phyloP scores from a whole-genome alignment of 441 rosid species.

The Manihot esculenta region DNA sequence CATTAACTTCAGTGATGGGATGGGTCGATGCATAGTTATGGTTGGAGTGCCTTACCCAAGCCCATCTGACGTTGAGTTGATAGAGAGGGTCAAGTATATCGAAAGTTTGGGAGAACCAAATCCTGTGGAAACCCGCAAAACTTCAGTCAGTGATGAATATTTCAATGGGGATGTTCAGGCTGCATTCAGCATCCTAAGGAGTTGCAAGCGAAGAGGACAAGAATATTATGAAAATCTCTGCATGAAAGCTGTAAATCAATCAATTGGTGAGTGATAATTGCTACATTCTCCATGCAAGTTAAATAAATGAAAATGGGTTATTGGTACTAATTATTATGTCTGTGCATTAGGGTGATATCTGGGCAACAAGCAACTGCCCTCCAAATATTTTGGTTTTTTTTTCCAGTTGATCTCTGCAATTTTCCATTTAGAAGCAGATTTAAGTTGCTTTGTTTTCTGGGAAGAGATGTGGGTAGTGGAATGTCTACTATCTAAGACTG shows the following conservation, averaged over 20 bases:
- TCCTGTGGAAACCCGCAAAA: constrained; percentile 29
- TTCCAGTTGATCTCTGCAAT: too few species aligned
- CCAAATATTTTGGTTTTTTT: not conserved
- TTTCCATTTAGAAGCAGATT: not conserved
- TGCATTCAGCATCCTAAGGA: constrained; percentile 69
- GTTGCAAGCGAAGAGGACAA: constrained; percentile 75
- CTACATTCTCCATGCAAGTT: not conserved
- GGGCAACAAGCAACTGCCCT: not conserved
- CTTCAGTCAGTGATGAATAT: constrained; percentile 42
- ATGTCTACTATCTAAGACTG: not conserved
- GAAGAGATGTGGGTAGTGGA: not conserved
- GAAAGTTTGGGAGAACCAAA: constrained; percentile 66
- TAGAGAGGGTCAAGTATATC: constrained; percentile 86
- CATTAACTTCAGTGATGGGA: constrained; percentile 94
- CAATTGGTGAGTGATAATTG: constrained; percentile 62
- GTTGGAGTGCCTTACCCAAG: constrained; percentile 97
- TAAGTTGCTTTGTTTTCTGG: constrained; percentile 2
- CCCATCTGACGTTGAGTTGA: constrained; percentile 76
- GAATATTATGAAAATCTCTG: constrained; percentile 94
- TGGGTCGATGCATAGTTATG: constrained; percentile 96
- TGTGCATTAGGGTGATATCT: not conserved
- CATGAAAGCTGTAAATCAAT: constrained; percentile 98
- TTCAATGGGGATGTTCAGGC: constrained; percentile 53
- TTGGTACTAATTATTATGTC: not conserved
- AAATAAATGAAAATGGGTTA: not conserved